Percentiles rank a stretch among this genome's conserved stretches.
These are phyloP conservation scores for Polyplosphaeria fusca DNA, from an alignment of 495 filamentous ascomycete species.

Conservation along the genomic window DNA sequence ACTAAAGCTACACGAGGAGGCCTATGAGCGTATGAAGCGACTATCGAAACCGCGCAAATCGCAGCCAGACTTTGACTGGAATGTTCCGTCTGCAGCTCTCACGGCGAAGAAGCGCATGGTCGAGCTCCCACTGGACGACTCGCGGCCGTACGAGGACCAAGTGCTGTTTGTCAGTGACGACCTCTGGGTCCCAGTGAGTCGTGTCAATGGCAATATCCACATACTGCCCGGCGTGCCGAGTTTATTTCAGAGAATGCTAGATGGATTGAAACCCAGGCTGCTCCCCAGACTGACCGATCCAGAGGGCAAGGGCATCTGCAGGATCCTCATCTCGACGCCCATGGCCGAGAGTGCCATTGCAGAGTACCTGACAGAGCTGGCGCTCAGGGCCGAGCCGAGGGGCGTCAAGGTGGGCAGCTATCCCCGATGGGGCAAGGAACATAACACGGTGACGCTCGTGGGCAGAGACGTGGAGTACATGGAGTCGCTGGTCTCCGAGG, in stretches of 20 bases:
- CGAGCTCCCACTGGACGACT: conserved; percentile 70
- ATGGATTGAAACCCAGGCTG: conserved; percentile 68
- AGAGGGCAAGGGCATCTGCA: conserved; percentile 70
- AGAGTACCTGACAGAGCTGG: conserved; percentile 74
- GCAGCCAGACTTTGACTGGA: conserved; percentile 79
- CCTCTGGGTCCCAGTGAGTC: conserved; percentile 83
- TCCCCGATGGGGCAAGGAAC: conserved; percentile 82
- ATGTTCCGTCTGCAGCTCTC: conserved; percentile 70
- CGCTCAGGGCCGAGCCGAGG: conserved; percentile 61
- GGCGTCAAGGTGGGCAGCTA: conserved; percentile 97
- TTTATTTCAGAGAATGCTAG: conserved; percentile 74
- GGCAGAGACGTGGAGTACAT: conserved; percentile 64
- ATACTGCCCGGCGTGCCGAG: conserved; percentile 88
- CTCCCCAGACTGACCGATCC: conserved; percentile 69
- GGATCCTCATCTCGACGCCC: conserved; percentile 82
- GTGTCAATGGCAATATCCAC: conserved; percentile 90
- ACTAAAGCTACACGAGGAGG: conserved; percentile 69
- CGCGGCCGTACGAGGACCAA: conserved; percentile 57
- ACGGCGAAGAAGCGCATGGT: conserved; percentile 88
- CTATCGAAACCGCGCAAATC: conserved; percentile 68
- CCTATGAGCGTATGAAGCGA: conserved; percentile 77
- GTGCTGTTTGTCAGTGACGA: conserved; percentile 73
- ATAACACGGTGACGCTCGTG: conserved; percentile 89
- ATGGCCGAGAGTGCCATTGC: conserved; percentile 82
- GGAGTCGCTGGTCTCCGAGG: conserved; percentile 58